Percentiles rank a stretch among this genome's conserved stretches.
Conservation (phyloP, 768 basidiomycete species). For the Lactifluus pinguis region DNA sequence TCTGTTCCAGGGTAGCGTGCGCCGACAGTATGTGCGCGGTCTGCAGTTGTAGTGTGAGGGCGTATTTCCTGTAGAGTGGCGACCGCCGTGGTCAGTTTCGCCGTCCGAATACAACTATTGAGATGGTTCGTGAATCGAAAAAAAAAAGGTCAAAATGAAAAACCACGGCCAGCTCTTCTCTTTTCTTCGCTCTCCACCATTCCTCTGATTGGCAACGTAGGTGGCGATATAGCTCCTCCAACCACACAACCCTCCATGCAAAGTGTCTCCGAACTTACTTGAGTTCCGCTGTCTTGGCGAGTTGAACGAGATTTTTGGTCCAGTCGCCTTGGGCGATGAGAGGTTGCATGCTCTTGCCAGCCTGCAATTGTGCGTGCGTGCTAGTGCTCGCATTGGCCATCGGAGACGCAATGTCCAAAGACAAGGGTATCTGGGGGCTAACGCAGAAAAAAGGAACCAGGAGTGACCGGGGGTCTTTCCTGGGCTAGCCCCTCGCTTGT, state of each 20-base stretch:
- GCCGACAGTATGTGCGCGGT: constrained; percentile 83
- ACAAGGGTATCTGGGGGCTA: constrained; percentile 15
- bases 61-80: constrained; percentile 54
- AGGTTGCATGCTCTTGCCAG: constrained; percentile 9
- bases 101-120: background rate
- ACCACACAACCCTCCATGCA: background rate
- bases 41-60: constrained; percentile 72
- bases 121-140: background rate
- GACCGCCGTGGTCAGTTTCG: background rate
- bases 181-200: too few species aligned
- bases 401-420: background rate
- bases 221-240: too few species aligned
- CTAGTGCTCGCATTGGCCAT: constrained; percentile 15
- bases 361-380: constrained; percentile 16
- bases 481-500: too few species aligned
- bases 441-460: background rate
- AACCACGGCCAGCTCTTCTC: background rate
- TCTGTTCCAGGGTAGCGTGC: constrained; percentile 70
- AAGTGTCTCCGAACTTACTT: constrained; percentile 46
- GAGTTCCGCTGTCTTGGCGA: constrained; percentile 81
- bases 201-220: too few species aligned
- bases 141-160: background rate
- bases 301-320: constrained; percentile 78
- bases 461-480: constrained; percentile 4
- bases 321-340: constrained; percentile 76